These are phyloP conservation scores for Clitopilus hobsonii DNA, from an alignment of 768 basidiomycete species.

Conservation along the genomic window DNA sequence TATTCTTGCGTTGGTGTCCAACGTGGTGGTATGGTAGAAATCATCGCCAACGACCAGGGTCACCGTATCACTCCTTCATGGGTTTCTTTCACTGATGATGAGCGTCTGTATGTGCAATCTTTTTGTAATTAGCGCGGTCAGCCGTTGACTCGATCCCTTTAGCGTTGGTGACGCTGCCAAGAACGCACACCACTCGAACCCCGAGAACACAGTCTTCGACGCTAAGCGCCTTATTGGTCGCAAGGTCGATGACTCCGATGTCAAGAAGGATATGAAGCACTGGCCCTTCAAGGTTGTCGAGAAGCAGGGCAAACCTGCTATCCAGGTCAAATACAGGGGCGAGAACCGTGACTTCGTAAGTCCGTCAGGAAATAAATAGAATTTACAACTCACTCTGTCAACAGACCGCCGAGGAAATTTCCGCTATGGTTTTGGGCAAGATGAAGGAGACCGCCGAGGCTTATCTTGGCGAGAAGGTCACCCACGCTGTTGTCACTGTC, in stretches of 20 bases:
- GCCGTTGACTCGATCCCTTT: conserved; percentile 15
- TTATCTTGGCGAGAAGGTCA: conserved; percentile 93
- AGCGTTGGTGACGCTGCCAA: conserved; percentile 94
- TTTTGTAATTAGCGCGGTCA: neutral
- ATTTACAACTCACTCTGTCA: too few relatives aligned
- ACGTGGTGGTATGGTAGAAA: conserved; percentile 82
- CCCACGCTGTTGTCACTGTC: conserved; percentile 97
- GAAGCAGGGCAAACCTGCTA: conserved; percentile 75
- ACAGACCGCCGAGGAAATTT: conserved; percentile 92
- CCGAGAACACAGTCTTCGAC: conserved; percentile 92
- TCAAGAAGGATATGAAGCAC: conserved; percentile 83
- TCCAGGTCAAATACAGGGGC: conserved; percentile 75
- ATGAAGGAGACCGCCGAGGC: conserved; percentile 99
- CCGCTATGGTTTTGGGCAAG: conserved; percentile 92
- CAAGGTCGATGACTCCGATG: conserved; percentile 74
- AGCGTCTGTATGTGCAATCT: conserved; percentile 50
- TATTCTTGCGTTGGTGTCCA: conserved; percentile 96
- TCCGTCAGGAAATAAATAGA: too few relatives aligned
- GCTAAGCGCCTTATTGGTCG: conserved; percentile 95
- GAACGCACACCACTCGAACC: conserved; percentile 91
- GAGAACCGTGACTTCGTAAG: conserved; percentile 81
- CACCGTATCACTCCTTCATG: conserved; percentile 88
- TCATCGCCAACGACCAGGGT: conserved; percentile 87
- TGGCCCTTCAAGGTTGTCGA: conserved; percentile 85
- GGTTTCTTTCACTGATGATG: conserved; percentile 78